phyloP scores from a whole-genome alignment of 2,329 filamentous ascomycete genomes.

The Claviceps arundinis region DNA sequence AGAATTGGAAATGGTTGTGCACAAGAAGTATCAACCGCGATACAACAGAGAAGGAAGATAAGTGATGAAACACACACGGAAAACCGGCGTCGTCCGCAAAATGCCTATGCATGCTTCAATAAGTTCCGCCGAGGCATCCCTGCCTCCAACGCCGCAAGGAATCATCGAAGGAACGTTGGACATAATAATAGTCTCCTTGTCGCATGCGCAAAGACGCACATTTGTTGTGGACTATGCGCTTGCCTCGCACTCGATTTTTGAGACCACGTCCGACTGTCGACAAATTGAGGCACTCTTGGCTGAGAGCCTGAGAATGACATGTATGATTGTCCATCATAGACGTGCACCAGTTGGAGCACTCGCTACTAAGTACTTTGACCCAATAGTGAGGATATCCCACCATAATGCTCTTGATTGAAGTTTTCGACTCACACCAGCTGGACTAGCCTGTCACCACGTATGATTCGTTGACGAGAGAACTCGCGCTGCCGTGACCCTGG shows the following conservation, averaged over 20 bases:
- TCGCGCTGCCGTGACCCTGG: slow-evolving; percentile 27
- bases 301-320: slow-evolving; percentile 27
- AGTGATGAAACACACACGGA: too few relatives aligned
- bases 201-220: slow-evolving; percentile 42
- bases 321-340: slow-evolving; percentile 24
- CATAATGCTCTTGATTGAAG: too few relatives aligned
- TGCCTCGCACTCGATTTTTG: slow-evolving; percentile 39
- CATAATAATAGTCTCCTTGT: slow-evolving; percentile 34
- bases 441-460: slow-evolving; percentile 37
- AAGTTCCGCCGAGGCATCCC: slow-evolving; percentile 31
- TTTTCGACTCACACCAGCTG: slow-evolving; percentile 21
- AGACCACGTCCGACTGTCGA: slow-evolving; percentile 35
- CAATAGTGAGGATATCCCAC: too few relatives aligned
- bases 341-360: slow-evolving; percentile 24
- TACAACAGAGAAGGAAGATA: too few relatives aligned
- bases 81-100: too few relatives aligned
- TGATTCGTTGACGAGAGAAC: slow-evolving; percentile 36
- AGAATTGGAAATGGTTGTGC: too few relatives aligned
- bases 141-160: slow-evolving; percentile 42
- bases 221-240: slow-evolving; percentile 40
- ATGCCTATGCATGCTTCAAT: slow-evolving; percentile 15
- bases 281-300: slow-evolving; percentile 46
- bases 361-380: too few relatives aligned
- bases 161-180: slow-evolving; percentile 42
- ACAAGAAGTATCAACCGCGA: too few relatives aligned